Evolutionary conservation across 139 green algal species (phyloP).

Genomic region (Picochlorum sp.): DNA sequence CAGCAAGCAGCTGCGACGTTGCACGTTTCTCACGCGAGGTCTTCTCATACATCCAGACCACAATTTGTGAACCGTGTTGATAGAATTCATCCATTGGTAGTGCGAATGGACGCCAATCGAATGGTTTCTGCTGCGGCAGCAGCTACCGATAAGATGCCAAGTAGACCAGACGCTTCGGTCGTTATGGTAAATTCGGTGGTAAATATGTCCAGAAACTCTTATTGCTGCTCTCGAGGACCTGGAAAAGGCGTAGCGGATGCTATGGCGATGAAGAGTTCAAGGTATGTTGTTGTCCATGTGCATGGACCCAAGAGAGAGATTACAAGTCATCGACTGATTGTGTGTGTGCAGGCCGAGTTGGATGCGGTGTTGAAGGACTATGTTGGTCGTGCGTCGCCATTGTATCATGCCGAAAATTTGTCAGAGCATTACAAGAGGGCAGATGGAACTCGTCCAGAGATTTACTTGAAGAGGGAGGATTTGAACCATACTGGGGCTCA

Average conservation of each 20-base stretch:
- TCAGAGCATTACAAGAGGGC: conserved; percentile 70
- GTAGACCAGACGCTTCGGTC: conserved; percentile 67
- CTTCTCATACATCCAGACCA: too few relatives aligned
- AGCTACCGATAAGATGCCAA: not conserved
- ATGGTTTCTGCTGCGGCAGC: not conserved
- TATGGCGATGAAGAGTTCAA: conserved; percentile 57
- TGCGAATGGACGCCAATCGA: too few relatives aligned
- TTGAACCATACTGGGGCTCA: conserved; percentile 98
- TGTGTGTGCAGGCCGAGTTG: conserved; percentile 67
- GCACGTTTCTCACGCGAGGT: too few relatives aligned
- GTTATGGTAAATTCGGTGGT: conserved; percentile 84
- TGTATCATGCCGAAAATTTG: conserved; percentile 92
- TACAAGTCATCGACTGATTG: not conserved
- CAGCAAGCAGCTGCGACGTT: conserved; percentile 5
- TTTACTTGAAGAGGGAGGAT: conserved; percentile 98
- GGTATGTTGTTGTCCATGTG: conserved; percentile 18
- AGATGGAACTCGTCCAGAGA: conserved; percentile 61
- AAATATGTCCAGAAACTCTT: conserved; percentile 98
- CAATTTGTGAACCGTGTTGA: too few relatives aligned
- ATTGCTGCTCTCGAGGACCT: conserved; percentile 85
- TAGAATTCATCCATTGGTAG: too few relatives aligned
- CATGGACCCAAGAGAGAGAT: not conserved
- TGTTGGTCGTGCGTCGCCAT: conserved; percentile 82
- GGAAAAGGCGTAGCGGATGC: conserved; percentile 69
- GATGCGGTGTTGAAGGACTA: conserved; percentile 87